Conservation (phyloP, 2,329 filamentous ascomycete species). For the Curvularia sp. region DNA sequence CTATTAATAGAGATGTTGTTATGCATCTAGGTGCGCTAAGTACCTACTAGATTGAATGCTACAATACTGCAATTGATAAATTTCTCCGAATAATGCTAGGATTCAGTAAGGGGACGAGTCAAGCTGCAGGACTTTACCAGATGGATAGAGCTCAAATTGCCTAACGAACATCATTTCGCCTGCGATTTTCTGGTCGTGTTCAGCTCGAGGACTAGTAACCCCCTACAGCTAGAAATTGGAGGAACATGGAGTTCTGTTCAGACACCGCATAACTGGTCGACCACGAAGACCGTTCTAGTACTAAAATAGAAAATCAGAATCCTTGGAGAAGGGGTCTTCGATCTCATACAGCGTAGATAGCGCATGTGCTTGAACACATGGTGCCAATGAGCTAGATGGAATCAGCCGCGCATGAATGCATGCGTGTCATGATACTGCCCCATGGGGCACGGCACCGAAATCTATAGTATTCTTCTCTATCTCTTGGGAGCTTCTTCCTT, state of each 20-base stretch:
- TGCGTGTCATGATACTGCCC: background rate
- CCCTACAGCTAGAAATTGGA: background rate
- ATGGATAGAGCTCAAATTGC: background rate
- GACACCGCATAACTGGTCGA: background rate
- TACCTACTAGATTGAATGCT: background rate
- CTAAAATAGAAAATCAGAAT: background rate
- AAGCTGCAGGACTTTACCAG: background rate
- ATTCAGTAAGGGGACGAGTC: background rate
- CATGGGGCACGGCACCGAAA: background rate
- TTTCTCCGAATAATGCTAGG: background rate
- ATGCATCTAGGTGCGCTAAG: background rate
- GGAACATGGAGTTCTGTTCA: background rate
- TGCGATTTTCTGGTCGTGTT: background rate
- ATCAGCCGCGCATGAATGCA: background rate
- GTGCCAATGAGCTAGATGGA: background rate
- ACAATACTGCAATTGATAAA: background rate
- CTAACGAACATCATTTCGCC: background rate
- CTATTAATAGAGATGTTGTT: background rate
- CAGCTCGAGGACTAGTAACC: background rate
- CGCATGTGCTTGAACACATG: background rate
- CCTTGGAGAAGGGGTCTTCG: background rate
- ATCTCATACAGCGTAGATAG: too few relatives aligned
- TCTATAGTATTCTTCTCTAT: background rate
- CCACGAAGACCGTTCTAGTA: background rate
- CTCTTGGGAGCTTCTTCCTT: background rate